Evolutionary conservation across 176 grass and related monocot genomes (phyloP).

Genomic region (Tuctoria greenei): DNA sequence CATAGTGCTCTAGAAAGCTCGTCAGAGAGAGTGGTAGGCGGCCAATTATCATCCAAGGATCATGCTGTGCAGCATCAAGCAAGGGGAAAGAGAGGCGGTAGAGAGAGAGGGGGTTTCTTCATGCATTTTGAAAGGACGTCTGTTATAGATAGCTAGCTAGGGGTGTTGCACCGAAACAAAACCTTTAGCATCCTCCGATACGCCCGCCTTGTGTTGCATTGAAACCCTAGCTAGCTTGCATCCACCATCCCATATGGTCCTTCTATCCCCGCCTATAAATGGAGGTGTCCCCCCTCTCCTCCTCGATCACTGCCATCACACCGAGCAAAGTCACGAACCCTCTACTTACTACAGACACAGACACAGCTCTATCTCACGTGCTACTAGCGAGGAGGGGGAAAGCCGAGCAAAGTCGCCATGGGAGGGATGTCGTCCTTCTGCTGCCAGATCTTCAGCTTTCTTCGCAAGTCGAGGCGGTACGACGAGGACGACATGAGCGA

Average conservation of each 20-base stretch:
- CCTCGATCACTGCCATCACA: constrained; percentile 5
- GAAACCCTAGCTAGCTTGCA: constrained; percentile 48
- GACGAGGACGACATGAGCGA: constrained; percentile 61
- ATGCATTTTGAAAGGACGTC: neutral
- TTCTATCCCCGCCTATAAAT: constrained; percentile 41
- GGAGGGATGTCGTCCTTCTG: constrained; percentile 60
- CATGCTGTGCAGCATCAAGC: constrained; percentile 1
- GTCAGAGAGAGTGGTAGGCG: constrained; percentile 1
- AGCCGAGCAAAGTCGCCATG: constrained; percentile 42
- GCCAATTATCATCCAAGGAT: neutral
- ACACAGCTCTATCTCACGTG: no score
- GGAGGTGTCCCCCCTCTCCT: neutral
- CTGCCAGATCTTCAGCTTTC: constrained; percentile 69
- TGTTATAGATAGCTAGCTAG: neutral
- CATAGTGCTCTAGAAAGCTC: constrained; percentile 36
- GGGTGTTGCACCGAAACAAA: constrained; percentile 2
- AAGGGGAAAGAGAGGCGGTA: neutral
- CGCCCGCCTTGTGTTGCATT: constrained; percentile 1
- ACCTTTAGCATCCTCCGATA: constrained; percentile 48
- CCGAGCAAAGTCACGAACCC: neutral
- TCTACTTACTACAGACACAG: neutral
- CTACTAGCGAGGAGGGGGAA: no score
- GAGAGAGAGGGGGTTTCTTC: neutral
- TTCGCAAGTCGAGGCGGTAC: constrained; percentile 47
- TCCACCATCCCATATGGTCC: constrained; percentile 1